A percentile compares a stretch with the other conserved stretches of the same genome.
Evolutionary conservation across 345 rosid species (phyloP).

Genomic region (Salix viminalis): DNA sequence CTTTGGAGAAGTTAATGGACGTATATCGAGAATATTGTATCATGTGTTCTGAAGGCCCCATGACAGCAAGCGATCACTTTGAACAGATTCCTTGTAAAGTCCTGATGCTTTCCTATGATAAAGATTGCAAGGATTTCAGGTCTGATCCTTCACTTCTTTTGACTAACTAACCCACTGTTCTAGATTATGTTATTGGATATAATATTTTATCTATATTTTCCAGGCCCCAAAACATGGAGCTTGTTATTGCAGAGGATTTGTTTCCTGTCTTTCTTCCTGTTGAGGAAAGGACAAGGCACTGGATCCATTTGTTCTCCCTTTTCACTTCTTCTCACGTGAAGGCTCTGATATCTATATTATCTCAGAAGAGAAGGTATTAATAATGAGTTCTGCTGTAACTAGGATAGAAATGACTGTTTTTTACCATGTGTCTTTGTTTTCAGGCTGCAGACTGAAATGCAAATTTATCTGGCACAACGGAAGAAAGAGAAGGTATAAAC

Average conservation of each 20-base stretch:
- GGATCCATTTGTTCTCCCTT: slow-evolving; percentile 73
- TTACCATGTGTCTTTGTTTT: slow-evolving; percentile 23
- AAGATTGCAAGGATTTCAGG: slow-evolving; percentile 77
- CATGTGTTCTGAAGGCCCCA: slow-evolving; percentile 61
- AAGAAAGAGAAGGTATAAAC: slow-evolving; percentile 49
- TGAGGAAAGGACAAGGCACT: slow-evolving; percentile 65
- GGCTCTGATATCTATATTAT: slow-evolving; percentile 61
- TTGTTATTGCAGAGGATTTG: slow-evolving; percentile 61
- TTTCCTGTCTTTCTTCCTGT: slow-evolving; percentile 57
- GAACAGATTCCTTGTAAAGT: slow-evolving; percentile 87
- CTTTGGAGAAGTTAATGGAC: slow-evolving; percentile 71
- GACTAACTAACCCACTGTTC: background rate
- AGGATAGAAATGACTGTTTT: slow-evolving; percentile 1
- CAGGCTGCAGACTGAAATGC: slow-evolving; percentile 83
- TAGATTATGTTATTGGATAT: background rate
- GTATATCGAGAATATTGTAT: slow-evolving; percentile 74
- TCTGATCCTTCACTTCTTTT: slow-evolving; percentile 26
- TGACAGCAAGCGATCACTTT: slow-evolving; percentile 50
- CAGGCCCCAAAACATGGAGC: slow-evolving; percentile 78
- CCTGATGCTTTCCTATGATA: slow-evolving; percentile 70
- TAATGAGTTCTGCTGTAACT: slow-evolving; percentile 17
- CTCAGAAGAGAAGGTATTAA: slow-evolving; percentile 68
- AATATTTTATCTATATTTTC: slow-evolving; percentile 12
- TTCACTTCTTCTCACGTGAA: slow-evolving; percentile 61
- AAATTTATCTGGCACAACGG: slow-evolving; percentile 51